Conservation (phyloP, 495 filamentous ascomycete genomes). For the Xylaria castorea region DNA sequence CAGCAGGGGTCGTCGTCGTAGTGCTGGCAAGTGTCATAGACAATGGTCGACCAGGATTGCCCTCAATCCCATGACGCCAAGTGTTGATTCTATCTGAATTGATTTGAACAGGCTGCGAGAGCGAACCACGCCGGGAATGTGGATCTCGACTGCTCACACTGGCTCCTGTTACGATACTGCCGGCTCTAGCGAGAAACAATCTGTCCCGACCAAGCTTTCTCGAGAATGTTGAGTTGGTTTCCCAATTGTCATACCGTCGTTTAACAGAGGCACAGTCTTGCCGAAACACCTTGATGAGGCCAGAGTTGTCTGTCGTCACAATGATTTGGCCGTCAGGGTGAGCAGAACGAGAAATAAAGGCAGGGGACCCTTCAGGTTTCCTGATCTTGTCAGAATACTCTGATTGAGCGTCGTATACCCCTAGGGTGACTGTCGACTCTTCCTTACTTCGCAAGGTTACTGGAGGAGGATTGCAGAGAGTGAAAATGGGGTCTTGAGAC, state of each 20-base stretch:
- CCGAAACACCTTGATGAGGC: slow-evolving; percentile 90
- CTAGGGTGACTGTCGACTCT: slow-evolving; percentile 57
- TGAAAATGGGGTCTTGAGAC: slow-evolving; percentile 91
- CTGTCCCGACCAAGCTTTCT: slow-evolving; percentile 63
- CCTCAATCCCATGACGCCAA: slow-evolving; percentile 82
- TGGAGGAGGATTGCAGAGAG: slow-evolving; percentile 94
- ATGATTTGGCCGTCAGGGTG: slow-evolving; percentile 92
- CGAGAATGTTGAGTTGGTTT: slow-evolving; percentile 77
- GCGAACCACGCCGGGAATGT: slow-evolving; percentile 62
- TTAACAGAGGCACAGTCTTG: slow-evolving; percentile 83
- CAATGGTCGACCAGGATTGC: slow-evolving; percentile 41
- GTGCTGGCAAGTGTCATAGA: slow-evolving; percentile 35
- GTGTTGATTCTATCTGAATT: slow-evolving; percentile 86
- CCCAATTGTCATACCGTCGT: slow-evolving; percentile 67
- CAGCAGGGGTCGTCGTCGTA: slow-evolving; percentile 41
- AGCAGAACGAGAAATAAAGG: slow-evolving; percentile 73
- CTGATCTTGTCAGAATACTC: slow-evolving; percentile 43
- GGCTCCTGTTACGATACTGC: slow-evolving; percentile 61
- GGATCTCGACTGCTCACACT: slow-evolving; percentile 58
- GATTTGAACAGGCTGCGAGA: slow-evolving; percentile 52
- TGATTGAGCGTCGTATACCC: slow-evolving; percentile 44
- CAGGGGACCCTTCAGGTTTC: slow-evolving; percentile 58
- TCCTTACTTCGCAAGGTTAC: slow-evolving; percentile 81
- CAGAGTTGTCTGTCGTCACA: slow-evolving; percentile 86
- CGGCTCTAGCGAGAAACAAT: slow-evolving; percentile 66